A percentile compares a stretch with the other conserved stretches of the same genome.
Evolutionary conservation across 768 basidiomycete genomes (phyloP).

Genomic region (Trametes elegans): DNA sequence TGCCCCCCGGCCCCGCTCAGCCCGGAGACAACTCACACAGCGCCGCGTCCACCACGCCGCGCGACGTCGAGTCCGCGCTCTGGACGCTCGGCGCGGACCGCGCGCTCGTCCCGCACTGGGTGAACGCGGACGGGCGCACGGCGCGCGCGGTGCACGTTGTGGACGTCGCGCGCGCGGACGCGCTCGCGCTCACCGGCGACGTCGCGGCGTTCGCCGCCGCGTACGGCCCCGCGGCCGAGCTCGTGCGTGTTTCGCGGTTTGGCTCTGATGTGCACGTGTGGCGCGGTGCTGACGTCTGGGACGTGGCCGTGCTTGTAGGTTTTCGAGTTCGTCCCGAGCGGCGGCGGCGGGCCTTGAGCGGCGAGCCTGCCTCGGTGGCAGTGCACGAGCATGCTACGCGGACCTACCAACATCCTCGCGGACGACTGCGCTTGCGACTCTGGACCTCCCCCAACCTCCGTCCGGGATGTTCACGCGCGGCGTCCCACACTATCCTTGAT

Average conservation of each 20-base stretch:
- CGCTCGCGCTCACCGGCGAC: slow-evolving; percentile 9
- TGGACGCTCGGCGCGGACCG: slow-evolving; percentile 17
- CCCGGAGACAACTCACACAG: slow-evolving; percentile 19
- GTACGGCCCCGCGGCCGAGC: background rate
- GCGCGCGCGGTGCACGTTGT: background rate
- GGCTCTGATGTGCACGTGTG: background rate
- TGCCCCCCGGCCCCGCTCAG: background rate
- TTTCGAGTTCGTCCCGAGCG: no score
- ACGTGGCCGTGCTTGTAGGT: no score
- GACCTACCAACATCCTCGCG: no score
- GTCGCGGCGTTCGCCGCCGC: background rate
- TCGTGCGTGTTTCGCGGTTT: background rate
- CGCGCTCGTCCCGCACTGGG: slow-evolving; percentile 18
- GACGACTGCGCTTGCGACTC: no score
- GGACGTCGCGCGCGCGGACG: background rate
- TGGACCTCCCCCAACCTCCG: no score
- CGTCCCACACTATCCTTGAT: no score
- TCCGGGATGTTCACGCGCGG: no score
- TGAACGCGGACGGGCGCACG: slow-evolving; percentile 21
- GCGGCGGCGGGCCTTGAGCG: no score
- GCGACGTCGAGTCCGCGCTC: slow-evolving; percentile 22
- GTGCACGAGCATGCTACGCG: no score
- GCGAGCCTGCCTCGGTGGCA: no score
- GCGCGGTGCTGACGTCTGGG: background rate
- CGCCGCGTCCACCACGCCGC: slow-evolving; percentile 13